Conservation (phyloP, 2,329 filamentous ascomycete genomes). For the Alternaria gansuensis region DNA sequence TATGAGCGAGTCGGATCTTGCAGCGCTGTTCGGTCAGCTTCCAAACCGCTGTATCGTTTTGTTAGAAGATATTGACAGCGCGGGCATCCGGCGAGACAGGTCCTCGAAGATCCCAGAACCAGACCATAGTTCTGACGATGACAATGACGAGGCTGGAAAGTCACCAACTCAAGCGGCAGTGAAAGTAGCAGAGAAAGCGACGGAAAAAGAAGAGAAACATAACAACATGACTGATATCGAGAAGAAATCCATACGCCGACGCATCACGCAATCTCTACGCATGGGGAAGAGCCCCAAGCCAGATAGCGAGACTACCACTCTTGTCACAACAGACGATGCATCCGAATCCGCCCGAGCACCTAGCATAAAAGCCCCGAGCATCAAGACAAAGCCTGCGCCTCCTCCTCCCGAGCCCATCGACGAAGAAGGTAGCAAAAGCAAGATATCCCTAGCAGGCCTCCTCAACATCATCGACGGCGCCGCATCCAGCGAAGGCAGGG, state of each 20-base stretch:
- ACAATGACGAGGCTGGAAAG: not conserved
- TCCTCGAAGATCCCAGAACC: not conserved
- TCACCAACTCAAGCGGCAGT: not conserved
- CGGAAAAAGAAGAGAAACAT: not conserved
- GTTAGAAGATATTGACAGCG: constrained; percentile 60
- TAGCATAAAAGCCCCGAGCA: not conserved
- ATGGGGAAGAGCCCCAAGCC: not conserved
- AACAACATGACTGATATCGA: not conserved
- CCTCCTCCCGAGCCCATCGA: not conserved
- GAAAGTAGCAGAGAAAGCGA: not conserved
- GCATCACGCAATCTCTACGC: not conserved
- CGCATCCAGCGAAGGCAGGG: constrained; percentile 72
- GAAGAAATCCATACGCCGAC: constrained; percentile 12
- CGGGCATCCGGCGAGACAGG: constrained; percentile 54
- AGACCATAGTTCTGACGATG: not conserved
- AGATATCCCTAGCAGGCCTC: constrained; percentile 80
- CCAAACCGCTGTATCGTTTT: constrained; percentile 58
- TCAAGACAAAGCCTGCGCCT: not conserved
- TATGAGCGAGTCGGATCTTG: constrained; percentile 72
- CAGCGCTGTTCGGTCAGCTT: constrained; percentile 55
- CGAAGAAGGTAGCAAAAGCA: constrained; percentile 26
- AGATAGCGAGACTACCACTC: constrained; percentile 13
- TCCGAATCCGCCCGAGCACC: not conserved
- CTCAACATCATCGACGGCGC: constrained; percentile 87
- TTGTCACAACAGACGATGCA: constrained; percentile 3